phyloP scores from a whole-genome alignment of 495 filamentous ascomycete species.

The Podospora didyma region DNA sequence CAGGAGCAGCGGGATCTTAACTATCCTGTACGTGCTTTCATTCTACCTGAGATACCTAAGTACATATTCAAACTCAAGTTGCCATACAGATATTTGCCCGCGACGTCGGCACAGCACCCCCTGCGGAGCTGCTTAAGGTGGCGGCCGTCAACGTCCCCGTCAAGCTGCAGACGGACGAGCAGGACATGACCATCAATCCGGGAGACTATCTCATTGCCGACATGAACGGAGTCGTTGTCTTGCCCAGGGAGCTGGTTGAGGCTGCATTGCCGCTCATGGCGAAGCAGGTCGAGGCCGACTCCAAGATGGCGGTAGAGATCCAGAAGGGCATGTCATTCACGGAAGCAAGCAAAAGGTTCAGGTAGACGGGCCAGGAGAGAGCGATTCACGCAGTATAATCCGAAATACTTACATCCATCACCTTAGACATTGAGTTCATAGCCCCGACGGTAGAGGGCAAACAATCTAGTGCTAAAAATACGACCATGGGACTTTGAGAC shows the following conservation, averaged over 20 bases:
- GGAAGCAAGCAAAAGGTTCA: slow-evolving; percentile 49
- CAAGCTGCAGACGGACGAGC: slow-evolving; percentile 35
- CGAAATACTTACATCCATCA: too few species aligned
- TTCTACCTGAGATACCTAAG: slow-evolving; percentile 5
- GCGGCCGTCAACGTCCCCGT: slow-evolving; percentile 40
- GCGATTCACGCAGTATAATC: too few species aligned
- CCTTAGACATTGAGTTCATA: too few species aligned
- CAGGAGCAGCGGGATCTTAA: slow-evolving; percentile 53
- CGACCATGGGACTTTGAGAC: too few species aligned
- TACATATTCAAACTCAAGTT: neutral
- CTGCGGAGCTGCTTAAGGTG: slow-evolving; percentile 41
- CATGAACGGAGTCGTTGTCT: slow-evolving; percentile 51
- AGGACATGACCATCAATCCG: slow-evolving; percentile 46
- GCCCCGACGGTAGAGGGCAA: too few species aligned
- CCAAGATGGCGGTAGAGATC: slow-evolving; percentile 49
- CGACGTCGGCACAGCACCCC: slow-evolving; percentile 49
- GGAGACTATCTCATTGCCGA: slow-evolving; percentile 58
- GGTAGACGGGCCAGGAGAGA: slow-evolving; percentile 3
- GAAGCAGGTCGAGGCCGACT: slow-evolving; percentile 50
- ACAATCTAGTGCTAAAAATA: too few species aligned
- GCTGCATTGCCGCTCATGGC: slow-evolving; percentile 44
- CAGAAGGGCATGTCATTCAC: slow-evolving; percentile 46
- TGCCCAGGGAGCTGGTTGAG: slow-evolving; percentile 42
- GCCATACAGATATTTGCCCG: slow-evolving; percentile 44
- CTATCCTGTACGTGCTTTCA: slow-evolving; percentile 34